Percentiles rank a stretch among this genome's conserved stretches.
Evolutionary conservation across 495 filamentous ascomycete species (phyloP).

Genomic region (Tuber indicum): DNA sequence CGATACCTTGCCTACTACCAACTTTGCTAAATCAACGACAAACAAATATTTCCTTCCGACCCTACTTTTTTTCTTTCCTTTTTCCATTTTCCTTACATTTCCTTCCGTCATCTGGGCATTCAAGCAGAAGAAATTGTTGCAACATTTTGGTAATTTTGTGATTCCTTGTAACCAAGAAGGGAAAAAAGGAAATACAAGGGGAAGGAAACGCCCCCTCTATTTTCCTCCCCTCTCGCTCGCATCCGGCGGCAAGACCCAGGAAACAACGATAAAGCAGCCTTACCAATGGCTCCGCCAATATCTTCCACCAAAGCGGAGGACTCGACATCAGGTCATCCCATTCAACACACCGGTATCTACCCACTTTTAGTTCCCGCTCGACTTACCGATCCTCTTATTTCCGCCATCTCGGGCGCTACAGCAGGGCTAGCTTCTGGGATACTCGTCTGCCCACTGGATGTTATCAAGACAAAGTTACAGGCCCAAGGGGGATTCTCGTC

Average conservation of each 20-base stretch:
- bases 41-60: background rate
- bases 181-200: background rate
- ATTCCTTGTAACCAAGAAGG: background rate
- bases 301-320: background rate
- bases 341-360: conserved; percentile 22
- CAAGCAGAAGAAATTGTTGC: background rate
- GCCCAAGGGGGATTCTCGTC: conserved; percentile 74
- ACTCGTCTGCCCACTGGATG: conserved; percentile 94
- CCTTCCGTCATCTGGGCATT: background rate
- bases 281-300: background rate
- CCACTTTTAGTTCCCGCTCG: conserved; percentile 29
- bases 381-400: conserved; percentile 43
- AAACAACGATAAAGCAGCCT: background rate
- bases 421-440: conserved; percentile 88
- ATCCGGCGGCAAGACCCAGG: background rate
- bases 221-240: background rate
- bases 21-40: background rate
- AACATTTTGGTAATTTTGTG: background rate
- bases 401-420: conserved; percentile 70
- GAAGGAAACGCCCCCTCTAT: background rate
- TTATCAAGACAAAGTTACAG: conserved; percentile 98
- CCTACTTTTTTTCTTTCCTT: background rate
- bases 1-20: background rate
- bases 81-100: background rate
- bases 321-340: conserved; percentile 8